Evolutionary conservation across 2,329 filamentous ascomycete genomes (phyloP).

Genomic region (Colletotrichum eremochloae): DNA sequence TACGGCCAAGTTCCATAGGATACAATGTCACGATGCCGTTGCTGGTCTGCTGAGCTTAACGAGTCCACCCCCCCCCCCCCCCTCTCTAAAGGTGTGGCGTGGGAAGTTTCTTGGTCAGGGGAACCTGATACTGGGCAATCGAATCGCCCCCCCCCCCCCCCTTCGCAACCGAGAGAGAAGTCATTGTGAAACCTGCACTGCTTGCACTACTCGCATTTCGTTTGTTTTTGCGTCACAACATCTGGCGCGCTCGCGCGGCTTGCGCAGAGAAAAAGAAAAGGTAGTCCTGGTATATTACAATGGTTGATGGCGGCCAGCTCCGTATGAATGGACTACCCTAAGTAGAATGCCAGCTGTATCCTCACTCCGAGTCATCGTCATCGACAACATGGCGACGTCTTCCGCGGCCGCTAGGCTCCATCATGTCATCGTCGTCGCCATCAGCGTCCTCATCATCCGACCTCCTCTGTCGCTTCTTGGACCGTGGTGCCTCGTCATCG

Average conservation of each 20-base stretch:
- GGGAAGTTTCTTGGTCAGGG: constrained; percentile 32
- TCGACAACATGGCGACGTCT: constrained; percentile 70
- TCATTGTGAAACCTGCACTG: background rate
- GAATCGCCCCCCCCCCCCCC: constrained; percentile 6
- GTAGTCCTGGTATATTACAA: constrained; percentile 29
- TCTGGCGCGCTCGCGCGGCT: background rate
- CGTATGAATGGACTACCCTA: background rate
- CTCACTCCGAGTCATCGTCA: constrained; percentile 68
- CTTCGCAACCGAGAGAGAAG: background rate
- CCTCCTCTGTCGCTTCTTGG: constrained; percentile 64
- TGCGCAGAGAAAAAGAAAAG: constrained; percentile 24
- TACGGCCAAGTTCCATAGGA: background rate
- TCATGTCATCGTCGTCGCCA: constrained; percentile 64
- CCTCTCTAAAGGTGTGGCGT: constrained; percentile 17
- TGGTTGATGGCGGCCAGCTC: background rate
- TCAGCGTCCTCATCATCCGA: constrained; percentile 62
- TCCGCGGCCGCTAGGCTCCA: constrained; percentile 57
- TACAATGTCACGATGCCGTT: background rate
- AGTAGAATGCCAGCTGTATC: background rate
- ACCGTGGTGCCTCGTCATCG: constrained; percentile 58
- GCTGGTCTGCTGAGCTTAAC: constrained; percentile 6
- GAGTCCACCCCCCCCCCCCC: background rate
- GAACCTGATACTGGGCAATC: constrained; percentile 5
- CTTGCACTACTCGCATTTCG: background rate
- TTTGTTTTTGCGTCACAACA: background rate